Evolutionary conservation across 1,139 yeast species (phyloP), one percentile per base, ranked within the genome.

Genomic region (Komagataea norvegica): DNA sequence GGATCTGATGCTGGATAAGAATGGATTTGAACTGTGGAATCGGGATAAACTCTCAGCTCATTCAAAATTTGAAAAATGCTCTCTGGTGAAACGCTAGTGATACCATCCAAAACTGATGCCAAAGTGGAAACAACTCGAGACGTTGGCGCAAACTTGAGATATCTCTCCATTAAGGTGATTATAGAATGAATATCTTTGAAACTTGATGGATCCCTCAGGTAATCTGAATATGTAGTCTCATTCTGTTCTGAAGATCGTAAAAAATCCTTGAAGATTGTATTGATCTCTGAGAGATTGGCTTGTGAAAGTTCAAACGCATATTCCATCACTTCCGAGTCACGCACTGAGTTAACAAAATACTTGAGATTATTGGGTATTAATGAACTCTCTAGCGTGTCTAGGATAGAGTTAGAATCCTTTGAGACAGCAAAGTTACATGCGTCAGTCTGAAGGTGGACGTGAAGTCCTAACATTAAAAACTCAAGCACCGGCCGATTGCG

Each of bases 391-490:
- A 20, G 13, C 5, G 19, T 25, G 4, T 15, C 23, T 2, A 35
- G 29, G 3, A 31, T 16, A 18, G 21, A 34, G 16, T 36, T 27
- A 9, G 30, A 22, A 4, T 16, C 9, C n/a, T 24, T 23, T 3
- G 29, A 7, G 3, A 41, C 36, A 10, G 41, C 26, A 21, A 30
- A 41, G 15, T 41, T 41, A 13, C 25, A 21, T 8, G 34, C 31
- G 14, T 41, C 44, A 6, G 34, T 24, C 28, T 41, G 44, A 8
- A 41, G 20, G 25, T 45, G 38, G 21, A 42, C 31, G 28, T 49
- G 50, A 2, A 46, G 17, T 3, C 46, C 53, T 38, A 41, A 46
- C 21, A 38, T 23, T 8, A 46, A 33, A 9, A 41, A 36, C 18
- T 47, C 51, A 6, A 36, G 7, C 7, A 11, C 25, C 6, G 37